A percentile compares a stretch with the other conserved stretches of the same genome.
Conservation (phyloP, 768 basidiomycete genomes). For the Mycena metata region DNA sequence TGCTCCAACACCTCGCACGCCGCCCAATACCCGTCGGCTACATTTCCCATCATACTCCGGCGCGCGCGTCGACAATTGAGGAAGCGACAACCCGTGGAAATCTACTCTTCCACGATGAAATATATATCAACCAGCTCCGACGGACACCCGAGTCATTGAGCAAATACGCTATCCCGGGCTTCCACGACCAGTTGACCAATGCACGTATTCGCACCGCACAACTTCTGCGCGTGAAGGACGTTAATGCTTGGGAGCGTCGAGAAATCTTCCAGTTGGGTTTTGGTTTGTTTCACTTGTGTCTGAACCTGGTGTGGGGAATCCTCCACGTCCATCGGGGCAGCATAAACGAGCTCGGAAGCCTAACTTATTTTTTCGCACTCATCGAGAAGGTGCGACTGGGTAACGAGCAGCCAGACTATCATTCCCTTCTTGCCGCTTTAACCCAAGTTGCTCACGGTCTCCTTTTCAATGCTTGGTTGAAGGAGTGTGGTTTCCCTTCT, state of each 20-base stretch:
- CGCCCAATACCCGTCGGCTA: conserved; percentile 21
- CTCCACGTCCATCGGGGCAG: conserved; percentile 48
- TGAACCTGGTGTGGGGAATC: conserved; percentile 53
- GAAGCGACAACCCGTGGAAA: conserved; percentile 33
- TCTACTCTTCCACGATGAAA: conserved; percentile 30
- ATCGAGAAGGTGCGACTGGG: conserved; percentile 49
- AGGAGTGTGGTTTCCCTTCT: conserved; percentile 27
- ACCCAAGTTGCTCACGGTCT: conserved; percentile 37
- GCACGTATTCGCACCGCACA: conserved; percentile 28
- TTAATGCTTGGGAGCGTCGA: conserved; percentile 32
- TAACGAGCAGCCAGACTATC: conserved; percentile 40
- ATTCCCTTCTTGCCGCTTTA: conserved; percentile 36
- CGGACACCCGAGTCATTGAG: conserved; percentile 15
- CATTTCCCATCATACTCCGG: conserved; percentile 4
- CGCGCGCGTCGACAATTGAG: conserved; percentile 32
- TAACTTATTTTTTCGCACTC: conserved; percentile 48
- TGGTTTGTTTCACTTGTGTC: conserved; percentile 50
- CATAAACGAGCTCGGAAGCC: conserved; percentile 40
- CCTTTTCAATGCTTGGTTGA: conserved; percentile 40
- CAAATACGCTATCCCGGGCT: conserved; percentile 31
- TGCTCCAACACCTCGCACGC: conserved; percentile 10
- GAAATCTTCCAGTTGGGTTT: conserved; percentile 42
- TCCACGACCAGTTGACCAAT: conserved; percentile 38
- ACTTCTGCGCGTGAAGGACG: conserved; percentile 20
- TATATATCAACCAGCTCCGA: conserved; percentile 33